phyloP scores from a whole-genome alignment of 2,329 filamentous ascomycete genomes.

The Chrysoporthe austroafricana region DNA sequence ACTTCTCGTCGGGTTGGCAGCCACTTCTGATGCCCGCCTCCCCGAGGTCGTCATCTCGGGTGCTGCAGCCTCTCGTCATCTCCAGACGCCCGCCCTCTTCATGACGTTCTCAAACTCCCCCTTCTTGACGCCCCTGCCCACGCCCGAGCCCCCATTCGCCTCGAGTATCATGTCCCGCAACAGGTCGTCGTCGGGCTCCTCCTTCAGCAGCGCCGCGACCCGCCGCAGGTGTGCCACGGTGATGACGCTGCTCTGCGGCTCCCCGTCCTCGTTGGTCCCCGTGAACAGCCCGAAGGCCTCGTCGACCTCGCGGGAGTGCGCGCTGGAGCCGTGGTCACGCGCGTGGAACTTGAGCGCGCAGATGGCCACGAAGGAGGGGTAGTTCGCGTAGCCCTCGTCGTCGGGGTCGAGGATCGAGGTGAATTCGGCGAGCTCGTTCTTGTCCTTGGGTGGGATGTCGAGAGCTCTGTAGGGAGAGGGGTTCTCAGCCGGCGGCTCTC shows the following conservation, averaged over 20 bases:
- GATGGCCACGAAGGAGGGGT: conserved; percentile 82
- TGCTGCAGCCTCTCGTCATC: conserved; percentile 63
- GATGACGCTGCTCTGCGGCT: conserved; percentile 55
- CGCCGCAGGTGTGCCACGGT: conserved; percentile 77
- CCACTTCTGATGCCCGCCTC: neutral
- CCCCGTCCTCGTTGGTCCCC: conserved; percentile 45
- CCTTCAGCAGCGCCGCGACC: conserved; percentile 80
- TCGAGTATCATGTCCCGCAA: conserved; percentile 94
- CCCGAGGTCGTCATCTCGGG: neutral
- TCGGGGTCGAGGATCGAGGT: conserved; percentile 83
- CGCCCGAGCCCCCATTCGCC: conserved; percentile 80
- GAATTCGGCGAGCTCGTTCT: conserved; percentile 75
- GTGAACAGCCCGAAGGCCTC: conserved; percentile 85
- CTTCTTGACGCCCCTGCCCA: conserved; percentile 70
- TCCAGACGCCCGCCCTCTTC: conserved; percentile 83
- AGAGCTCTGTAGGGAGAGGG: conserved; percentile 66
- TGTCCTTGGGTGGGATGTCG: conserved; percentile 67
- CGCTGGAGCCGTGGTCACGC: conserved; percentile 50
- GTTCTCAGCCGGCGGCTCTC: no score
- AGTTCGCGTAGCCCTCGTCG: conserved; percentile 75
- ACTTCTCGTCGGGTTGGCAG: neutral
- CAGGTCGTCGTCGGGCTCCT: conserved; percentile 81
- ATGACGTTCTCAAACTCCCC: conserved; percentile 88
- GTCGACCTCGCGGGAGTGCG: conserved; percentile 70
- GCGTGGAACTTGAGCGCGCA: conserved; percentile 83